phyloP scores from a whole-genome alignment of 768 basidiomycete genomes.

The Termitomyces sp. region DNA sequence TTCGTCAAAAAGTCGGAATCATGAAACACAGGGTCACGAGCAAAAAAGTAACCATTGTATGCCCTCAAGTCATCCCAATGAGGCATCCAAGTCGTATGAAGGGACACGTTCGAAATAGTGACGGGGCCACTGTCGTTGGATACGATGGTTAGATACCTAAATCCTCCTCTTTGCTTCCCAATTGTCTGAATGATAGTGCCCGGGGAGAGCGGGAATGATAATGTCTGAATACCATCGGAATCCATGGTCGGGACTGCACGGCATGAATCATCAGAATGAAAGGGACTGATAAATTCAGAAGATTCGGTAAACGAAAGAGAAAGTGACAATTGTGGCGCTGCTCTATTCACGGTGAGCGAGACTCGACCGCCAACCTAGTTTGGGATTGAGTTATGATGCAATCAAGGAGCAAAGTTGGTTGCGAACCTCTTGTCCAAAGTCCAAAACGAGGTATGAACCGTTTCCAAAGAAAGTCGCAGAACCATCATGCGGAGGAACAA shows the following conservation, averaged over 20 bases:
- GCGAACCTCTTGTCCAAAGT: slow-evolving; percentile 32
- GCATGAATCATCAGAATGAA: slow-evolving; percentile 37
- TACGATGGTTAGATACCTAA: slow-evolving; percentile 40
- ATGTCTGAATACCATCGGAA: slow-evolving; percentile 28
- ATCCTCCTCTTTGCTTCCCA: slow-evolving; percentile 39
- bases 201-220: slow-evolving; percentile 21
- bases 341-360: slow-evolving; percentile 21
- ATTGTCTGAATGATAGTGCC: slow-evolving; percentile 29
- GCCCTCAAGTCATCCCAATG: slow-evolving; percentile 39
- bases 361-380: slow-evolving; percentile 27
- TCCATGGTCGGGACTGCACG: slow-evolving; percentile 16
- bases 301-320: slow-evolving; percentile 48
- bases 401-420: neutral
- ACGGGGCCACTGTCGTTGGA: slow-evolving; percentile 30
- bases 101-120: slow-evolving; percentile 35
- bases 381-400: neutral
- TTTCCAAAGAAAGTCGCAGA: slow-evolving; percentile 22
- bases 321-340: slow-evolving; percentile 25
- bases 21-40: slow-evolving; percentile 32
- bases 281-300: slow-evolving; percentile 37
- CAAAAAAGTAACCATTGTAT: slow-evolving; percentile 44
- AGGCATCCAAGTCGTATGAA: slow-evolving; percentile 42
- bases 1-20: slow-evolving; percentile 43
- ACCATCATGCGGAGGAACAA: slow-evolving; percentile 17
- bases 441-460: slow-evolving; percentile 30